Conservation (phyloP, 2,329 filamentous ascomycete species). For the Aspergillus ochraceoroseus region DNA sequence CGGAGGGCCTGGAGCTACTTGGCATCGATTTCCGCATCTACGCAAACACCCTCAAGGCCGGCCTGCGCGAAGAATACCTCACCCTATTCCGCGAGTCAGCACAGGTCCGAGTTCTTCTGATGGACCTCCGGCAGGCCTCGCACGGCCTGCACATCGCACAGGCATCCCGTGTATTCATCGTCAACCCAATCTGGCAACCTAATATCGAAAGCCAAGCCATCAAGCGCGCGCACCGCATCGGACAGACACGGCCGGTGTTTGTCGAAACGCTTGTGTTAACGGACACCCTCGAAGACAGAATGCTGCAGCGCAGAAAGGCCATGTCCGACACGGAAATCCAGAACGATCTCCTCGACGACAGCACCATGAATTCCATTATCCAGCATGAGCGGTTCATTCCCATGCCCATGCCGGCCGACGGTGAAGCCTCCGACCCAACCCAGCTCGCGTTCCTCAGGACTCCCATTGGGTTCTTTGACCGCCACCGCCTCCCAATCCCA, state of each 20-base stretch:
- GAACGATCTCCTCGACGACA: slow-evolving; percentile 54
- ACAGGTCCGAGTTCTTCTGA: slow-evolving; percentile 71
- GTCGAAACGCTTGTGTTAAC: slow-evolving; percentile 81
- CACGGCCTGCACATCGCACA: slow-evolving; percentile 80
- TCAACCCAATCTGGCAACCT: slow-evolving; percentile 81
- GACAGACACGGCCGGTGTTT: slow-evolving; percentile 69
- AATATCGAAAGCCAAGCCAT: slow-evolving; percentile 84
- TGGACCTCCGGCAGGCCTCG: slow-evolving; percentile 86
- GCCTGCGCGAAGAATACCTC: slow-evolving; percentile 68
- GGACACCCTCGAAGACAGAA: slow-evolving; percentile 78
- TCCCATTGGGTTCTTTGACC: slow-evolving; percentile 38
- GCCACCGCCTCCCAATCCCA: slow-evolving; percentile 35
- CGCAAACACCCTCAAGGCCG: slow-evolving; percentile 52
- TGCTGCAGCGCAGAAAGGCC: slow-evolving; percentile 65
- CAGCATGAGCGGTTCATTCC: slow-evolving; percentile 51
- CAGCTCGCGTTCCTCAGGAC: slow-evolving; percentile 27
- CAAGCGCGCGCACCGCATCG: slow-evolving; percentile 82
- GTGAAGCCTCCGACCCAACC: slow-evolving; percentile 27
- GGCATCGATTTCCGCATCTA: slow-evolving; percentile 59
- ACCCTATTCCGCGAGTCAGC: slow-evolving; percentile 67
- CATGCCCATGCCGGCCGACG: too few species aligned
- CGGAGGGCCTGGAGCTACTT: slow-evolving; percentile 71
- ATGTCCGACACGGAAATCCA: slow-evolving; percentile 64
- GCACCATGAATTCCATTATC: slow-evolving; percentile 55
- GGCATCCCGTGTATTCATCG: slow-evolving; percentile 81